Evolutionary conservation across 1,284 basidiomycete genomes (phyloP), one percentile per base, ranked within the genome.

Genomic region (Trichosporon asahii): DNA sequence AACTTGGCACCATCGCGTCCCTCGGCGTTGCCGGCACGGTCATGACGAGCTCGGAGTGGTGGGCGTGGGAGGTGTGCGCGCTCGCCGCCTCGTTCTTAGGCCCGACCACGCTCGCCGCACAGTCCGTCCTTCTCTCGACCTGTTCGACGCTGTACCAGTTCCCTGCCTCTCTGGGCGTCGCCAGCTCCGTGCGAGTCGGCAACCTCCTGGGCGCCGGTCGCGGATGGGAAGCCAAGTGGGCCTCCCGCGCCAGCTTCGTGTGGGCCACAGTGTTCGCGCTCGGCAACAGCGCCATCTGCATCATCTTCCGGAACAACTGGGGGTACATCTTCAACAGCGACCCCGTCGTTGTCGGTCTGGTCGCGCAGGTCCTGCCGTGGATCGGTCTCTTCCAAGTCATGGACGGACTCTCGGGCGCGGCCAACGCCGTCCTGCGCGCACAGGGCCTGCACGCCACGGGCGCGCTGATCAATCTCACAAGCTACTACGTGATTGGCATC

Each of bases 241-340:
- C 90, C 0, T 87, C 90, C 6, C 87, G 87, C 64, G 86, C 89
- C 0, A 83, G 89, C 9, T 84, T 94, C 29, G 67, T 91, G 18
- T 85, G 93, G 79, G 88, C 87, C 0, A 77, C 91, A 2, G 76
- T 79, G 1, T 84, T 93, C 53, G 87, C 89, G 2, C 77, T 85
- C 2, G 77, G 90, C 27, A 89, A 88, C 75, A 93, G 91, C 72
- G 78, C 86, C 0, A 84, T 93, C 80, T 91, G 92, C 80, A 76
- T 94, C 73, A 79, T 87, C 14, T 93, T 93, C 86, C 86, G 91
- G 6, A 81, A 88, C 40, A 85, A 85, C 3, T 94, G 92, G 91
- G 93, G 87, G 2, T 89, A 90, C 77, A 81, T 95, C 27, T 97
- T 96, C 86, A 96, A 94, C 77, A 85, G 89, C 68, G 94, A 96